A percentile compares a stretch with the other conserved stretches of the same genome.
phyloP scores from a whole-genome alignment of 129 eudicot species.

The sunflower (Helianthus annuus) region HanXRQr2.0-SUNRISE NC_035435.2:171558916-171559415 shows the following conservation, averaged over 20 bases:
- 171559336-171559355: background rate
- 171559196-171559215: constrained; percentile 61
- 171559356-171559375: too few relatives aligned
- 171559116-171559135: constrained; percentile 20
- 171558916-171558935: too few relatives aligned
- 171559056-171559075: constrained; percentile 2
- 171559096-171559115: constrained; percentile 17
- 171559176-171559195: constrained; percentile 58
- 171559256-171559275: background rate
- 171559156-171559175: constrained; percentile 52
- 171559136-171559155: constrained; percentile 72
- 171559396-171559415: too few relatives aligned
- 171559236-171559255: constrained; percentile 44
- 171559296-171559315: background rate
- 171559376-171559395: too few relatives aligned
- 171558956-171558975: too few relatives aligned
- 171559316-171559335: background rate
- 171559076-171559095: constrained; percentile 16
- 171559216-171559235: constrained; percentile 63
- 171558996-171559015: constrained; percentile 79
- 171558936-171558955: too few relatives aligned
- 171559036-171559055: constrained; percentile 47
- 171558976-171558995: constrained; percentile 50
- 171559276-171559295: background rate
- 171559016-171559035: constrained; percentile 82